Evolutionary conservation across 1,139 yeast species (phyloP).

Genomic region (Blastobotrys malaysiensis): DNA sequence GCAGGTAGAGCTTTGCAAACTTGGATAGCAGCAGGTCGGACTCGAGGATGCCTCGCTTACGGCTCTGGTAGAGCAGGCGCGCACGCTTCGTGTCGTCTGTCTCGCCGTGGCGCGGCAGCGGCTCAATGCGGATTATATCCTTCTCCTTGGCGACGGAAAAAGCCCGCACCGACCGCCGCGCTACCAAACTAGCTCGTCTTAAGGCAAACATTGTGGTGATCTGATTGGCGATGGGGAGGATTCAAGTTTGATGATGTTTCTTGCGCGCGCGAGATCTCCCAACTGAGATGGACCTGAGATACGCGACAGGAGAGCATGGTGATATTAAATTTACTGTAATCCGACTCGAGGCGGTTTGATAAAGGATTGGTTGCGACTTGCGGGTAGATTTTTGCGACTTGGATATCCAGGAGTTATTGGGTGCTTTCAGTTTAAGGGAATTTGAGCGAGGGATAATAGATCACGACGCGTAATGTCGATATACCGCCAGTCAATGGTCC

Average conservation of each 20-base stretch:
- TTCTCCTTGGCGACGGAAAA: neutral
- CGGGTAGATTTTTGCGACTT: neutral
- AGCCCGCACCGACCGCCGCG: neutral
- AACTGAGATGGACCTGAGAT: too few relatives aligned
- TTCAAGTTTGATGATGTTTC: neutral
- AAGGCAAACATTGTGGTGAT: neutral
- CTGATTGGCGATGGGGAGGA: neutral
- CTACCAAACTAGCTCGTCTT: neutral
- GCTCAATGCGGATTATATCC: constrained; percentile 49
- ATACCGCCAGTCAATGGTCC: constrained; percentile 17
- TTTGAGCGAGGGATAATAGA: too few relatives aligned
- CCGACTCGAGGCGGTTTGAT: too few relatives aligned
- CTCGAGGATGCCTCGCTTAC: constrained; percentile 94
- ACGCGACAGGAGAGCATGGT: too few relatives aligned
- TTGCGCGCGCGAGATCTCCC: neutral
- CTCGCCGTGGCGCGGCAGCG: constrained; percentile 72
- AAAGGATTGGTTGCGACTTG: too few relatives aligned
- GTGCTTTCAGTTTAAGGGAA: too few relatives aligned
- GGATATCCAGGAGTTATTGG: too few relatives aligned
- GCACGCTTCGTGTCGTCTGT: constrained; percentile 73
- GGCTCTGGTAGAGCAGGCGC: constrained; percentile 79
- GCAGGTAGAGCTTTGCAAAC: constrained; percentile 73
- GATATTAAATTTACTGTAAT: too few relatives aligned
- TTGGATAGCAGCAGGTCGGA: constrained; percentile 80
- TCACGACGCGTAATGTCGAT: too few relatives aligned